phyloP scores from a whole-genome alignment of 768 basidiomycete species.

The Boletus vermiculosoides region DNA sequence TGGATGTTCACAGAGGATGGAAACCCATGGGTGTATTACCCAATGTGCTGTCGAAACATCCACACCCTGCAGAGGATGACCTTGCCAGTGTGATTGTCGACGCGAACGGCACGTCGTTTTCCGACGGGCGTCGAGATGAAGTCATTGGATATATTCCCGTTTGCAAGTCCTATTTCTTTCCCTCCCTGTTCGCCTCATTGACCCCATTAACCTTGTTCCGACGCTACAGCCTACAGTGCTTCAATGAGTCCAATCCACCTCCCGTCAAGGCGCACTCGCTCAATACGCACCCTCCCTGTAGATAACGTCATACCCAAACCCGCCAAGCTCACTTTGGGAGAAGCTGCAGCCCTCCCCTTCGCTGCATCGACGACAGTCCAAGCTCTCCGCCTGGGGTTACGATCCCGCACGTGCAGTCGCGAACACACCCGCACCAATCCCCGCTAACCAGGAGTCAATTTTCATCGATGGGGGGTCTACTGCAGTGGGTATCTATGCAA shows the following conservation, averaged over 20 bases:
- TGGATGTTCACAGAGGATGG: slow-evolving; percentile 46
- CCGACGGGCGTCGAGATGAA: slow-evolving; percentile 57
- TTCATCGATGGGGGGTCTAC: slow-evolving; percentile 73
- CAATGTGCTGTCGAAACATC: slow-evolving; percentile 45
- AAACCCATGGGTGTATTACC: slow-evolving; percentile 55
- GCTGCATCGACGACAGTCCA: slow-evolving; percentile 59
- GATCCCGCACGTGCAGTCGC: slow-evolving; percentile 38
- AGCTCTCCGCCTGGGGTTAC: slow-evolving; percentile 46
- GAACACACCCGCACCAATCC: slow-evolving; percentile 3
- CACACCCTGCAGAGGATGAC: slow-evolving; percentile 59
- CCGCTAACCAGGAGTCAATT: slow-evolving; percentile 43
- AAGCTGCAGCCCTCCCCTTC: slow-evolving; percentile 64
- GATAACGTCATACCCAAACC: slow-evolving; percentile 40
- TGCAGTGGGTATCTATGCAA: slow-evolving; percentile 65
- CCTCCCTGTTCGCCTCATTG: not conserved
- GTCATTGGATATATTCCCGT: slow-evolving; percentile 57
- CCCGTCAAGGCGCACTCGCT: slow-evolving; percentile 54
- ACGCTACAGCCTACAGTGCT: slow-evolving; percentile 16
- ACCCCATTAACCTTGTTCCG: not conserved
- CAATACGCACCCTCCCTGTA: slow-evolving; percentile 58
- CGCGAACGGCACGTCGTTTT: slow-evolving; percentile 50
- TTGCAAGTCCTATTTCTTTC: slow-evolving; percentile 22
- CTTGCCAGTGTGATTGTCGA: slow-evolving; percentile 62
- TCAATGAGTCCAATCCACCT: slow-evolving; percentile 35
- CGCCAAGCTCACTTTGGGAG: slow-evolving; percentile 44